Conservation (phyloP, 345 rosid species). For the Zanthoxylum bungeanum region DNA sequence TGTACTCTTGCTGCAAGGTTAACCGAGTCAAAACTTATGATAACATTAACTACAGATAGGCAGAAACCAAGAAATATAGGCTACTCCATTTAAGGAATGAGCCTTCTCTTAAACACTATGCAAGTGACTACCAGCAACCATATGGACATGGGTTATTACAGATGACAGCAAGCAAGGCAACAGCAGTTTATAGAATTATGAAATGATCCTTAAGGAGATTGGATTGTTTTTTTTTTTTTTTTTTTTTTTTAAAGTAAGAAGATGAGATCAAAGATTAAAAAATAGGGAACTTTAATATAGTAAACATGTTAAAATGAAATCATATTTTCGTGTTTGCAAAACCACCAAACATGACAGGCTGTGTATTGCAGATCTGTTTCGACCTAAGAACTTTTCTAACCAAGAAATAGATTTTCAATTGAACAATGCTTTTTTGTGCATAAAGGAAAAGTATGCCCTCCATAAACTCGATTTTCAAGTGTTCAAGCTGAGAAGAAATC, state of each 20-base stretch:
- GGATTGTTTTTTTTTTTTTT: too few species aligned
- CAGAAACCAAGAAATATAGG: conserved; percentile 1
- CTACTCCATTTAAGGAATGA: background rate
- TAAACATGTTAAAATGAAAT: background rate
- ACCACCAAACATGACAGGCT: background rate
- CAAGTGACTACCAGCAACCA: background rate
- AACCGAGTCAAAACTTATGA: conserved; percentile 16
- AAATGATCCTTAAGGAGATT: background rate
- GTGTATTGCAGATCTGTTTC: background rate
- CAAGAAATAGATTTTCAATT: background rate
- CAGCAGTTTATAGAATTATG: background rate
- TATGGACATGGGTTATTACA: background rate
- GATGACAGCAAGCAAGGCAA: background rate
- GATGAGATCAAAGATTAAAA: too few species aligned
- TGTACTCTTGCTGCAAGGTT: conserved; percentile 85
- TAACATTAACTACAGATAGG: conserved; percentile 3
- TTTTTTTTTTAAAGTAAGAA: too few species aligned
- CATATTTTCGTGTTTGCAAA: background rate
- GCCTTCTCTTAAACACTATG: background rate
- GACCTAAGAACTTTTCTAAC: background rate
- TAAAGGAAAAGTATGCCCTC: background rate
- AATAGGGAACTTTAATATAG: background rate
- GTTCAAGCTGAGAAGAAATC: background rate
- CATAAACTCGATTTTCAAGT: background rate
- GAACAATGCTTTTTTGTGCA: background rate